Evolutionary conservation across 2,329 filamentous ascomycete genomes (phyloP).

Genomic region (Lasiodiplodia theobromae): DNA sequence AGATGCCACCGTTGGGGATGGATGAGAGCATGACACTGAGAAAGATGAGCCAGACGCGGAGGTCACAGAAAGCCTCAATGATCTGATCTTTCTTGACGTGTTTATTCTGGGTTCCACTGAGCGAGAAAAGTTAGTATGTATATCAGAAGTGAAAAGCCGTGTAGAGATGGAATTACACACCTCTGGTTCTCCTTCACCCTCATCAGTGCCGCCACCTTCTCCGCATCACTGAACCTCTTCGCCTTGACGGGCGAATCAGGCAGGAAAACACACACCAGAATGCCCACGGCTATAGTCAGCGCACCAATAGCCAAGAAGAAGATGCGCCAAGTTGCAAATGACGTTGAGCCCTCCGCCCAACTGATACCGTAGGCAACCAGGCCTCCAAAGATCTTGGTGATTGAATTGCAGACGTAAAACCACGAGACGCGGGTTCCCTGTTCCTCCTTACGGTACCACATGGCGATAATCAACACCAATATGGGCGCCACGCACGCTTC

Average conservation of each 20-base stretch:
- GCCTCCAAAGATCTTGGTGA: slow-evolving; percentile 37
- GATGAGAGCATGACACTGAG: slow-evolving; percentile 46
- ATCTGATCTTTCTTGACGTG: slow-evolving; percentile 30
- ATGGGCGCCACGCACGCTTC: slow-evolving; percentile 69
- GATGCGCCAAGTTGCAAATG: slow-evolving; percentile 30
- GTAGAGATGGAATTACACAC: not conserved
- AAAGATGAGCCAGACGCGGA: slow-evolving; percentile 44
- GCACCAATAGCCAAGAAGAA: slow-evolving; percentile 52
- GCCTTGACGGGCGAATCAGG: slow-evolving; percentile 48
- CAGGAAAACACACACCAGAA: slow-evolving; percentile 40
- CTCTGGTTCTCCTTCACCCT: slow-evolving; percentile 32
- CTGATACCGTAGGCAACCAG: slow-evolving; percentile 31
- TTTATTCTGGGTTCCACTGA: slow-evolving; percentile 30
- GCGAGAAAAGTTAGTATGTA: not conserved
- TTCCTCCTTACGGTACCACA: slow-evolving; percentile 68
- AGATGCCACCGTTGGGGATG: slow-evolving; percentile 53
- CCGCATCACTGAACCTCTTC: slow-evolving; percentile 43
- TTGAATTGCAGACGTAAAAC: slow-evolving; percentile 33
- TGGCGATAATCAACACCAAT: slow-evolving; percentile 60
- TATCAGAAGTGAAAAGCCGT: too few relatives aligned
- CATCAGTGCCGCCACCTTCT: slow-evolving; percentile 38
- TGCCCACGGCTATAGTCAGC: slow-evolving; percentile 42
- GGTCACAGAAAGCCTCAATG: slow-evolving; percentile 28
- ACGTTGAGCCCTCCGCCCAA: slow-evolving; percentile 36
- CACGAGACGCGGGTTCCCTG: slow-evolving; percentile 52